Base-by-base conservation (phyloP, 371 early-diverging fungal species). In the Mortierella sp. region DNA sequence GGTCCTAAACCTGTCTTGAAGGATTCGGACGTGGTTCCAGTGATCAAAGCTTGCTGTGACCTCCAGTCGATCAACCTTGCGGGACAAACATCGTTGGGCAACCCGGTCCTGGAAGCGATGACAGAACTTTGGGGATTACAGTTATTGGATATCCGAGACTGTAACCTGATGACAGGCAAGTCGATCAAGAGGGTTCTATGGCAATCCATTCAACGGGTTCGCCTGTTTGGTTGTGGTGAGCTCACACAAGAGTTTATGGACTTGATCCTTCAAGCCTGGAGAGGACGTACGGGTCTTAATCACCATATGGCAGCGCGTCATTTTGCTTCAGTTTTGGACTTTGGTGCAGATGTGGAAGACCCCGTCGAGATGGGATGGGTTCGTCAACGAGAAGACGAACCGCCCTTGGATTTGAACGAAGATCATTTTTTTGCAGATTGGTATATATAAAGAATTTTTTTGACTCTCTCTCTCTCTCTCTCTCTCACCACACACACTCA, bases 361-460 rank as follows among this genome's bases (percentile, higher is more conserved):
- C 71, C 78, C 0, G 71, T 78, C 7, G 78, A 78, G 67, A 78
- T 78, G 78, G 78, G 78, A 0, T 78, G 78, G 78, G 61, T 65
- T n/a, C 78, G 78, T 34, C 78, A 78, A 30, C 53, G 67, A 10
- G 64, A 70, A 16, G 78, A 78, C 27, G 78, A 78, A 43, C 78
- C 78, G 6, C 71, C 71, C 1, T 38, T 69, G 26, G 78, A 70
- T 56, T 38, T 64, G 6, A 69, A 78, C 47, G 74, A 74, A 34
- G 78, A 78, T 30, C 78, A 78, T n/a, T 78, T 78, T 41, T 78
- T 78, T 56, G 78, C 78, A 1, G 67, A 78, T 30, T 78, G 78
- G 78, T 78, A 70, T 42, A 30, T 54, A 34, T 61, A 42, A 61
- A 31, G 31, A 7, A 18, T 13, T 38, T 2, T 34, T 30, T 23